Evolutionary conservation across 179 eudicot genomes (phyloP), one percentile per base, ranked within the genome.

Genomic region (Patellifolia procumbens): DNA sequence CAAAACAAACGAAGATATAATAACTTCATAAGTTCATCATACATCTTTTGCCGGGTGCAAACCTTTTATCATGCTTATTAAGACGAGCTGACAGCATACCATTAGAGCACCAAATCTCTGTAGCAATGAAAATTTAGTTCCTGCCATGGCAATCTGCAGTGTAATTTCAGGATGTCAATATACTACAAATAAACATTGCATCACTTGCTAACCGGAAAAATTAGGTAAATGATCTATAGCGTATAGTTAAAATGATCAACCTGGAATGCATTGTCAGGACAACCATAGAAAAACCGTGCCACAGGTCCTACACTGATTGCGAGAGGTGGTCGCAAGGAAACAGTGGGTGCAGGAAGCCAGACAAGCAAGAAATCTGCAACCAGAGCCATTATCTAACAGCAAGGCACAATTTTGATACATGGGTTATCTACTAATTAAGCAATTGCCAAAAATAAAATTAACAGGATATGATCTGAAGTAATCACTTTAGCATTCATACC

Each of bases 321-420:
- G 43, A 90, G 86, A 78, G 97, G 81, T 51, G 92, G 85, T 29
- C 94, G 88, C 59, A 93, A 91, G 48, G 94, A 85, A 73, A 93
- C 87, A 5, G 98, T 93, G 29, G 98, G 98, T 62, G 98, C 98
- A 75, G 98, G 98, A 80, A 91, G 93, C 91, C 93, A 93, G 43
- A 93, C 98, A 55, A 93, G 94, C 97, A 93, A 88, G 82, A 93
- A 93, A 85, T 93, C 98, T 81, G 98, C 97, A 86, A 93, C 85
- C 72, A 93, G 85, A 76, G 98, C 98, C 97, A 92, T 92, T 56
- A 92, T 88, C 97, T 92, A 79, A 79, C 78, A 79, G 42, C 78
- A 74, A 73, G 68, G 52, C 58, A 68, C 28, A 66, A 55, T 73
- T 58, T 10, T 55, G 69, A 58, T 64, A 39, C 55, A 59, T 51